Evolutionary conservation across 208 protist genomes (phyloP).

Genomic region (Leptomonas pyrrhocoris): DNA sequence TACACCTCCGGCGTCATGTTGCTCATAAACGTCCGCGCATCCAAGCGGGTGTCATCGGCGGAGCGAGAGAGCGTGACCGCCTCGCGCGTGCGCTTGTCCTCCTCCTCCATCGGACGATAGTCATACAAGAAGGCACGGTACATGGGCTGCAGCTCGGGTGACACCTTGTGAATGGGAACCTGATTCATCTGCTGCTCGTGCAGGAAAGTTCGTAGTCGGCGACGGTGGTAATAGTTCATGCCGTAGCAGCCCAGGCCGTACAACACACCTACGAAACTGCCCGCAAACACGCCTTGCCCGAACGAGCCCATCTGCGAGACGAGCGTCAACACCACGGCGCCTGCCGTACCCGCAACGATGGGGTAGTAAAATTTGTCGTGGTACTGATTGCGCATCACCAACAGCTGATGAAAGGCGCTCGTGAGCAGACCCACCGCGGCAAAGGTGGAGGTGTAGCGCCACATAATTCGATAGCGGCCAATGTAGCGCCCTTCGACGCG

Average conservation of each 20-base stretch:
- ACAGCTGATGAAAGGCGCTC: conserved; percentile 73
- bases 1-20: conserved; percentile 89
- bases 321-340: conserved; percentile 54
- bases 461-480: conserved; percentile 76
- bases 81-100: conserved; percentile 49
- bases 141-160: conserved; percentile 84
- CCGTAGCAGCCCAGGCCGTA: conserved; percentile 78
- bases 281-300: conserved; percentile 73
- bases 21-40: conserved; percentile 75
- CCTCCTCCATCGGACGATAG: conserved; percentile 81
- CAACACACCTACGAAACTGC: conserved; percentile 66
- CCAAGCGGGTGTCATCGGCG: conserved; percentile 58
- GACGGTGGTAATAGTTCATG: conserved; percentile 77
- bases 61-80: conserved; percentile 55
- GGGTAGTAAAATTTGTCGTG: conserved; percentile 81
- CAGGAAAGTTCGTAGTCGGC: conserved; percentile 70
- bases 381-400: conserved; percentile 83
- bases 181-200: conserved; percentile 77
- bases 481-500: conserved; percentile 80
- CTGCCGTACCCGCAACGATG: conserved; percentile 55
- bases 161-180: conserved; percentile 81
- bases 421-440: conserved; percentile 72
- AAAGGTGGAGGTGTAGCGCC: conserved; percentile 84
- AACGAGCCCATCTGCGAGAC: conserved; percentile 71
- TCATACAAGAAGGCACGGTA: conserved; percentile 86